phyloP scores from a whole-genome alignment of 225 moss, liverwort and hornwort genomes.

The Anthoceros angustus region DNA sequence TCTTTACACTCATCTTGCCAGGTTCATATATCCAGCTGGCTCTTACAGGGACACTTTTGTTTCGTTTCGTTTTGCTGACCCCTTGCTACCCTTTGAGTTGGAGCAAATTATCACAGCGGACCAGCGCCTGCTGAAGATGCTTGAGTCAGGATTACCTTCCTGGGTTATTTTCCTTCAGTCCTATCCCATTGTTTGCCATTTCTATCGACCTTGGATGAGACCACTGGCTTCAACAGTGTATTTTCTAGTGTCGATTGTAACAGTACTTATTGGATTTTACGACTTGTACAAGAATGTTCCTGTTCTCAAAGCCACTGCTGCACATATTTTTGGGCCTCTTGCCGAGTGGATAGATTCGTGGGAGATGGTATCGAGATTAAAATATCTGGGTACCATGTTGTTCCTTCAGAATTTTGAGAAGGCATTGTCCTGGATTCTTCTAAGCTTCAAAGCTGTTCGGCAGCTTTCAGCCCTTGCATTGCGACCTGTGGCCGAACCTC shows the following conservation, averaged over 20 bases:
- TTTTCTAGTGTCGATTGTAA: conserved; percentile 57
- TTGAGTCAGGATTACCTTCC: conserved; percentile 73
- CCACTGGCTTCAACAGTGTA: conserved; percentile 72
- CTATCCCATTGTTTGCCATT: conserved; percentile 67
- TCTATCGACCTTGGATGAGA: conserved; percentile 90
- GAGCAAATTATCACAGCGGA: conserved; percentile 54
- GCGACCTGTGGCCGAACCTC: conserved; percentile 55
- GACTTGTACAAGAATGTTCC: conserved; percentile 91
- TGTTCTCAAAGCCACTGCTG: conserved; percentile 69
- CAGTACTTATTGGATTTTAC: conserved; percentile 81
- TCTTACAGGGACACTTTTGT: conserved; percentile 49
- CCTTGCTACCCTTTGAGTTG: conserved; percentile 56
- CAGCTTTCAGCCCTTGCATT: conserved; percentile 46
- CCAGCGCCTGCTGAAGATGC: conserved; percentile 62
- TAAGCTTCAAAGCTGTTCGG: conserved; percentile 42
- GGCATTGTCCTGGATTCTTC: conserved; percentile 59
- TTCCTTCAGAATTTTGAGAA: conserved; percentile 83
- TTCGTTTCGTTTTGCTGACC: conserved; percentile 64
- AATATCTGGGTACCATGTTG: conserved; percentile 75
- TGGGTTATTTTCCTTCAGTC: conserved; percentile 91
- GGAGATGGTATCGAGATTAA: conserved; percentile 79
- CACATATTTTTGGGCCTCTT: conserved; percentile 71
- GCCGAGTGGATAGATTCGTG: conserved; percentile 81
- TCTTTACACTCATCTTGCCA: conserved; percentile 21
- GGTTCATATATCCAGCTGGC: conserved; percentile 37